Evolutionary conservation across 1,284 basidiomycete species (phyloP), one percentile per base, ranked within the genome.

Genomic region (Takashimella koratensis): DNA sequence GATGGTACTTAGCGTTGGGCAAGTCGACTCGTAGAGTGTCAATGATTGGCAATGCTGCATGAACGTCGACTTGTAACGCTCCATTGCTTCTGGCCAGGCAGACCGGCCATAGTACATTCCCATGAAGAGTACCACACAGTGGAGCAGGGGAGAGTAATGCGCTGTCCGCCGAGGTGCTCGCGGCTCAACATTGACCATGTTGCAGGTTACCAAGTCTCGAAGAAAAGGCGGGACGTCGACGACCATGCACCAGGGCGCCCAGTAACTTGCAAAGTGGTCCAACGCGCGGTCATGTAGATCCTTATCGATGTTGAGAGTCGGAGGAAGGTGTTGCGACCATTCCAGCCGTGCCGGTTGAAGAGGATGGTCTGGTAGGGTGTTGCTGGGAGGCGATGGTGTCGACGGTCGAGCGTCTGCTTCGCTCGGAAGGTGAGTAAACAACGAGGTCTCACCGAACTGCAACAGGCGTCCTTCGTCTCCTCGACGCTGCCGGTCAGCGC

Each of bases 361-460:
- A n/a, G n/a, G n/a, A n/a, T n/a, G n/a, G n/a, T n/a, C n/a, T n/a
- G n/a, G n/a, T n/a, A n/a, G n/a, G n/a, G n/a, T n/a, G n/a, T n/a
- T n/a, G n/a, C n/a, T n/a, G n/a, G n/a, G n/a, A n/a, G n/a, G n/a
- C n/a, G n/a, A n/a, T n/a, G n/a, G n/a, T n/a, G n/a, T n/a, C n/a
- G n/a, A n/a, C n/a, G n/a, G n/a, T n/a, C n/a, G n/a, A n/a, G n/a
- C n/a, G n/a, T n/a, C n/a, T n/a, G n/a, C n/a, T n/a, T n/a, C n/a
- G n/a, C n/a, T n/a, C n/a, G n/a, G n/a, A n/a, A n/a, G 54, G 45
- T 58, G 51, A 3, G 57, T 56, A 59, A 59, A 64, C 3, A 64
- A 23, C 6, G 60, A 62, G 3, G 62, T 64, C 4, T 57, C 57
- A 24, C 60, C 62, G 30, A 58, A 57, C 47, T 64, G 59, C 11